phyloP scores from a whole-genome alignment of 2,329 filamentous ascomycete genomes.

The Akanthomyces lecanii region DNA sequence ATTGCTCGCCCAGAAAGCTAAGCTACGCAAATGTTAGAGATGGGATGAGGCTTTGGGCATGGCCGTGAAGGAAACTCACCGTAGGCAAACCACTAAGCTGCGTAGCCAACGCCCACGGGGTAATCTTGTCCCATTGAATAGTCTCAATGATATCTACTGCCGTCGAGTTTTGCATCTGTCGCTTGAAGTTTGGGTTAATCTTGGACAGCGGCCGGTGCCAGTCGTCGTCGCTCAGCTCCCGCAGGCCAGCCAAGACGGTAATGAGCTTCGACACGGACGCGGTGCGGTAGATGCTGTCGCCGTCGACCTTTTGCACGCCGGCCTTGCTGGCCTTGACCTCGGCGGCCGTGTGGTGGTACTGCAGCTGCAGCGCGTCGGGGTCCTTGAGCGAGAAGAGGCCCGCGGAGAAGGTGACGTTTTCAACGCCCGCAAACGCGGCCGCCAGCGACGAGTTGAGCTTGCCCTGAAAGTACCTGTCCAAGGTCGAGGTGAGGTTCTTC shows the following conservation, averaged over 20 bases:
- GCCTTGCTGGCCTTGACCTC: background rate
- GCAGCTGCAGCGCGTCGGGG: background rate
- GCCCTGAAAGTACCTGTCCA: conserved; percentile 3
- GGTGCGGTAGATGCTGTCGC: conserved; percentile 11
- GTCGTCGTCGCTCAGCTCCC: background rate
- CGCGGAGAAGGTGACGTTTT: conserved; percentile 12
- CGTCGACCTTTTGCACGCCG: background rate
- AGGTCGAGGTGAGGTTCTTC: conserved; percentile 4
- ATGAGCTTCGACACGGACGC: conserved; percentile 12
- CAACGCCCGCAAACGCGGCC: background rate
- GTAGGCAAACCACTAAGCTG: conserved; percentile 14
- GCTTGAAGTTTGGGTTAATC: background rate
- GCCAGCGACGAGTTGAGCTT: background rate
- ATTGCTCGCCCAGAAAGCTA: background rate
- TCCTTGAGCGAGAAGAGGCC: conserved; percentile 12
- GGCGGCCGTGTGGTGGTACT: conserved; percentile 6
- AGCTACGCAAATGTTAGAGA: background rate
- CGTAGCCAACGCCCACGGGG: conserved; percentile 8
- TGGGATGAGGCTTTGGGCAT: too few relatives aligned
- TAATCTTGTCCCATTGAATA: conserved; percentile 12
- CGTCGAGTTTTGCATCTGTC: background rate
- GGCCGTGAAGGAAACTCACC: background rate
- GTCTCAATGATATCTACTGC: background rate
- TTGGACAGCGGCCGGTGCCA: conserved; percentile 9
- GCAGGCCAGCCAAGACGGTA: conserved; percentile 1